phyloP scores from a whole-genome alignment of 768 basidiomycete genomes.

The Suillus cothurnatus region DNA sequence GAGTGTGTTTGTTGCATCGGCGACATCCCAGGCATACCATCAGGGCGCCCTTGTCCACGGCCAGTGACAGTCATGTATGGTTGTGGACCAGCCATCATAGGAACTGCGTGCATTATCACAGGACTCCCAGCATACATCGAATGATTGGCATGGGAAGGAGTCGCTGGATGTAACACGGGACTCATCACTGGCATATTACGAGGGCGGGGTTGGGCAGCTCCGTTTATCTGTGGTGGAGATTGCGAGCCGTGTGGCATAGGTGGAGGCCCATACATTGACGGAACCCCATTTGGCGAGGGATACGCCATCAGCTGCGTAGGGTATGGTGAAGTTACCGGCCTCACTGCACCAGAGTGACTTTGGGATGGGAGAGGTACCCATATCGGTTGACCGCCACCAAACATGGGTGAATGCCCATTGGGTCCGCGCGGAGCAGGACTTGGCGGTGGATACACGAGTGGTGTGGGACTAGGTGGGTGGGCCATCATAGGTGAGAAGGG shows the following conservation, averaged over 20 bases:
- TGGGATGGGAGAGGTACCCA: slow-evolving; percentile 64
- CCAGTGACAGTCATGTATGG: slow-evolving; percentile 50
- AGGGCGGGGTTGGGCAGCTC: slow-evolving; percentile 40
- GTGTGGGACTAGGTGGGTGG: slow-evolving; percentile 67
- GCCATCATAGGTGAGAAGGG: slow-evolving; percentile 67
- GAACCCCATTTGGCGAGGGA: slow-evolving; percentile 50
- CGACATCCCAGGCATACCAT: slow-evolving; percentile 43
- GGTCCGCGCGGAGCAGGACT: slow-evolving; percentile 70
- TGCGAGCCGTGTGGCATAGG: slow-evolving; percentile 42
- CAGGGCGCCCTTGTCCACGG: slow-evolving; percentile 51
- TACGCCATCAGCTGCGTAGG: slow-evolving; percentile 67
- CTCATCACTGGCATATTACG: slow-evolving; percentile 66
- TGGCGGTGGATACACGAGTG: slow-evolving; percentile 63
- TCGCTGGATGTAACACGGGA: slow-evolving; percentile 68
- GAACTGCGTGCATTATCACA: slow-evolving; percentile 59
- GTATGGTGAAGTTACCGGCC: slow-evolving; percentile 61
- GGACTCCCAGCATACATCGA: slow-evolving; percentile 71
- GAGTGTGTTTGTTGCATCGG: slow-evolving; percentile 42
- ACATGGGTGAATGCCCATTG: slow-evolving; percentile 63
- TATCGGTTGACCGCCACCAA: slow-evolving; percentile 51
- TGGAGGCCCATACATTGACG: slow-evolving; percentile 50
- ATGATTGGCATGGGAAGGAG: slow-evolving; percentile 36
- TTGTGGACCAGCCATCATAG: slow-evolving; percentile 38
- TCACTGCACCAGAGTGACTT: slow-evolving; percentile 53
- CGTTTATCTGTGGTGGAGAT: slow-evolving; percentile 39